Conservation (phyloP, 352 stramenopile species). For the Thalassiosira mediterranea region DNA sequence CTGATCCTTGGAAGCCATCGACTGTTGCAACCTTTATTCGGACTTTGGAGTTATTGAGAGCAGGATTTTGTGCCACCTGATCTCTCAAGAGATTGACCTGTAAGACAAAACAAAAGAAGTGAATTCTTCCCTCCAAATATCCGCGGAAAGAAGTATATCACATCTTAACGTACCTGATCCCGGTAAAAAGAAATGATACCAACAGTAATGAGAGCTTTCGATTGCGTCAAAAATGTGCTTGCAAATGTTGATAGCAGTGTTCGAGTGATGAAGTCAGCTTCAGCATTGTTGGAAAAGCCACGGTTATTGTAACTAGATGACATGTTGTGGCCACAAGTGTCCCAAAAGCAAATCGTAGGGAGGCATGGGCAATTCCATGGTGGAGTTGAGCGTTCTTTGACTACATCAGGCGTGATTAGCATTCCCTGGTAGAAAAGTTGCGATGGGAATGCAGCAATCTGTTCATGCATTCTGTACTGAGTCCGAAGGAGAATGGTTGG, state of each 20-base stretch:
- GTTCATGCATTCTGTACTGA: constrained; percentile 99
- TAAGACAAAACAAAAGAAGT: not conserved
- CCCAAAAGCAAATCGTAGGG: constrained; percentile 60
- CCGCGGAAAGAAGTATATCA: no score
- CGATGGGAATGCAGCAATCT: constrained; percentile 96
- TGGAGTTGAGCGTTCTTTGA: constrained; percentile 68
- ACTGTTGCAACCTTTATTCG: constrained; percentile 86
- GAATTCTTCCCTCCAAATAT: constrained; percentile 4
- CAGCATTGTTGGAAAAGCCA: constrained; percentile 49
- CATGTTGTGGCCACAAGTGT: constrained; percentile 36
- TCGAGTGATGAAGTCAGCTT: constrained; percentile 87
- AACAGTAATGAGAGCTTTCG: constrained; percentile 34
- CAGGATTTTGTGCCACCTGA: constrained; percentile 28
- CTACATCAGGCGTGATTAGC: constrained; percentile 71
- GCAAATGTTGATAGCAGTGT: constrained; percentile 95
- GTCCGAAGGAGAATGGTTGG: constrained; percentile 65
- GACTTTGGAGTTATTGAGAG: constrained; percentile 37
- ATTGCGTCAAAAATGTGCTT: constrained; percentile 11
- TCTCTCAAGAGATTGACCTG: constrained; percentile 52
- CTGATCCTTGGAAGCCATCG: constrained; percentile 85
- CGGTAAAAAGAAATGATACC: constrained; percentile 69
- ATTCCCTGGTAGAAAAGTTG: constrained; percentile 95
- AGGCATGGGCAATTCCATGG: constrained; percentile 75
- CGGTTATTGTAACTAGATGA: constrained; percentile 33
- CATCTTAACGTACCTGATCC: constrained; percentile 50